These are phyloP conservation scores for Elaeis oleifera DNA, from an alignment of 202 grass and related monocot species.

Conservation along the genomic window DNA sequence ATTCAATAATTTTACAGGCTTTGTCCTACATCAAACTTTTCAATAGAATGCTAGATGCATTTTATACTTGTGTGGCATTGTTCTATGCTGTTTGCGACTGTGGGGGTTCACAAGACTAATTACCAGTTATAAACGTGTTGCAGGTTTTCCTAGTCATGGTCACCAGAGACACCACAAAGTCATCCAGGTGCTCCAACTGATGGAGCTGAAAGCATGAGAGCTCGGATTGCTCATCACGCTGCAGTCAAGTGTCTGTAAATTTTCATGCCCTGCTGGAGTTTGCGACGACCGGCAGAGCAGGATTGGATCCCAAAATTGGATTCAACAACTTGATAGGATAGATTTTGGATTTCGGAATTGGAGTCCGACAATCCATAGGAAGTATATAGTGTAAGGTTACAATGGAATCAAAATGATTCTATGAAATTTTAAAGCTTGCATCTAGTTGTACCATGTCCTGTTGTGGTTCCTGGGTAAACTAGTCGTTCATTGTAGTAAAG, in stretches of 20 bases:
- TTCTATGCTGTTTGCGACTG: too few species aligned
- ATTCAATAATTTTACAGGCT: too few species aligned
- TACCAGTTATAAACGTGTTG: neutral
- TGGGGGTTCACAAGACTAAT: neutral
- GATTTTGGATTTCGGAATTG: conserved; percentile 1
- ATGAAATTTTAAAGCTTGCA: neutral
- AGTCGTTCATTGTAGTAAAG: neutral
- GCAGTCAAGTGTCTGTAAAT: neutral
- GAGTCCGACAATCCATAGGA: conserved; percentile 1
- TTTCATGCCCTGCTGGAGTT: neutral
- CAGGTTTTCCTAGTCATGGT: conserved; percentile 9
- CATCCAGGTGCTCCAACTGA: neutral
- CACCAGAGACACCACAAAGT: conserved; percentile 8
- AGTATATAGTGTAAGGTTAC: neutral
- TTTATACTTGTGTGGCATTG: too few species aligned
- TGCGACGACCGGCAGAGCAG: neutral
- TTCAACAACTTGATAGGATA: neutral
- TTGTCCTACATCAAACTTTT: too few species aligned
- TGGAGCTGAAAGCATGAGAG: neutral
- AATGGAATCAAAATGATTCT: conserved; percentile 1
- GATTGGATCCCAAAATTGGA: neutral
- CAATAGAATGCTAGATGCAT: too few species aligned
- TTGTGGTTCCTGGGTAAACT: neutral
- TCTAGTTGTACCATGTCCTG: neutral
- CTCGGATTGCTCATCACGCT: neutral